Base-by-base conservation (phyloP, 257 asterid genomes). In the Ballota nigra region DNA sequence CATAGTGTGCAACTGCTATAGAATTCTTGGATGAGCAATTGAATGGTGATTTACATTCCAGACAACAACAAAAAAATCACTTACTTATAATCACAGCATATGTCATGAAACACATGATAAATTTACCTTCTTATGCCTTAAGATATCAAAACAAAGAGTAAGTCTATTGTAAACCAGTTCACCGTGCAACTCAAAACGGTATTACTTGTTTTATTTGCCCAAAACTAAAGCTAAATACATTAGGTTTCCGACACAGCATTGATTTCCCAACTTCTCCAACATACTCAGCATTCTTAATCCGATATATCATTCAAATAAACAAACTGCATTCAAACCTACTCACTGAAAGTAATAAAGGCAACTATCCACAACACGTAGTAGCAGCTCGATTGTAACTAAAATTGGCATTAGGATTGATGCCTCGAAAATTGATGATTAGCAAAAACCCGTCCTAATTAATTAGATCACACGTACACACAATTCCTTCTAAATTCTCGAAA, bases 181-280 rank as follows among this genome's bases (percentile, higher is more conserved):
- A 33, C 38, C 38, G 38, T 4, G 1, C 38, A 33, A 33, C 38
- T 33, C 38, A 5, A 33, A 33, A 33, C 0, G 38, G 38, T 33
- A 33, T 33, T 6, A 33, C 38, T 33, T 33, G 38, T 33, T 33
- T 33, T n/a, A n/a, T 6, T 33, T 36, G 12, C 43, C 43, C 43
- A 55, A 20, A 69, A 70, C 63, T 64, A 70, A 59, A 41, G 57
- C 63, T 43, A 26, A 62, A 53, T 41, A 57, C 40, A 47, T 41
- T 49, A 60, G 31, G 23, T 19, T 26, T 45, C 51, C 18, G 5
- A 45, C 53, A 58, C 8, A 4, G 9, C 16, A 22, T 26, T 26
- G 8, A 33, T 76, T 63, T 52, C 20, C 56, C 67, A 70, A 63
- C 40, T 55, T 34, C 41, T 53, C 69, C 62, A 31, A 23, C 47